These are phyloP conservation scores for Serendipita sp. DNA, from an alignment of 768 basidiomycete genomes.

Conservation along the genomic window DNA sequence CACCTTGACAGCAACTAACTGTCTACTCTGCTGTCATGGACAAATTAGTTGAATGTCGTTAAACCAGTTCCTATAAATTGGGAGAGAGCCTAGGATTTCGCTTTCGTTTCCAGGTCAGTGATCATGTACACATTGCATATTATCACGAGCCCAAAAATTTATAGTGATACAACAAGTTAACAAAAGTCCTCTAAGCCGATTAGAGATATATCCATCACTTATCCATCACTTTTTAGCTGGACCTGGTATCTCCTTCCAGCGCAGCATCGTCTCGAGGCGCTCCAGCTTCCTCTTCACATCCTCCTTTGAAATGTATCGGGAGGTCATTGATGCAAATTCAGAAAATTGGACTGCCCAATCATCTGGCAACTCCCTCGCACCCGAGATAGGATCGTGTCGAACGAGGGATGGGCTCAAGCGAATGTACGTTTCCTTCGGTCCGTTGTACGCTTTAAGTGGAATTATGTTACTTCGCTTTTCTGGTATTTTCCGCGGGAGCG, in stretches of 20 bases:
- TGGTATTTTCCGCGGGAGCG: neutral
- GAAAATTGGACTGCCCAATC: neutral
- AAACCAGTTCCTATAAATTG: no score
- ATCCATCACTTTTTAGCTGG: neutral
- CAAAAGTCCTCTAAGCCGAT: no score
- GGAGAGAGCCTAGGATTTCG: no score
- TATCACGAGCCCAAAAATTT: no score
- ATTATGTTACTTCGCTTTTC: slow-evolving; percentile 1
- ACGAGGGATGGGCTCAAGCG: neutral
- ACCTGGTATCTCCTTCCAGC: slow-evolving; percentile 2
- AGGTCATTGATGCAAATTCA: neutral
- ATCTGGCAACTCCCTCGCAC: neutral
- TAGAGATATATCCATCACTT: no score
- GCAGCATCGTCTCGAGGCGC: neutral
- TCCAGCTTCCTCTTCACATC: neutral
- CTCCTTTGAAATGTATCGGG: neutral
- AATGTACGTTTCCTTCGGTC: neutral
- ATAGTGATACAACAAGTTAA: no score
- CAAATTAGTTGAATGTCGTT: no score
- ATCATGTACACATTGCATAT: no score
- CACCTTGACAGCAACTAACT: no score
- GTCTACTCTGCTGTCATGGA: no score
- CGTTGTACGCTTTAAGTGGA: neutral
- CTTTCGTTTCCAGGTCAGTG: no score
- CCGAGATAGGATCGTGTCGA: neutral